Conservation (phyloP, 345 rosid genomes). For the Rhodomyrtus tomentosa region DNA sequence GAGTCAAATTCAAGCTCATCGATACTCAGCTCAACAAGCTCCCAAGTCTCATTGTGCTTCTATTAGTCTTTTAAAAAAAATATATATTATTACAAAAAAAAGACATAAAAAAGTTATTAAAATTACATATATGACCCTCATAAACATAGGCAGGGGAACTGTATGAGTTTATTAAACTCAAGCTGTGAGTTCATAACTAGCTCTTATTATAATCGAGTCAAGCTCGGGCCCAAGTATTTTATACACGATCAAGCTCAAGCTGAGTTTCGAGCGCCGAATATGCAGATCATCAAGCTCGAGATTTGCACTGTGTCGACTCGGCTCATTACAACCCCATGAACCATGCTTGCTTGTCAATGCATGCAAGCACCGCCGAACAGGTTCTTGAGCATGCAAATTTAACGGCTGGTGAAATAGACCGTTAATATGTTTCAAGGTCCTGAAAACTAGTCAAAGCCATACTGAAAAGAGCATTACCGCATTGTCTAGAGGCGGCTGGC, state of each 20-base stretch:
- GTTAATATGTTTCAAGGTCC: background rate
- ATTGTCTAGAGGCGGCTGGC: conserved; percentile 12
- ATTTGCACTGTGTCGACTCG: background rate
- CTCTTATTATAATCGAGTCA: background rate
- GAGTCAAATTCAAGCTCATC: background rate
- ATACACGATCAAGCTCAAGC: background rate
- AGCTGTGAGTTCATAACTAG: background rate
- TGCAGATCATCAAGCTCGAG: background rate
- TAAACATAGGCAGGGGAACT: background rate
- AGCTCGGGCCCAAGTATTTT: background rate
- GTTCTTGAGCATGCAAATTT: background rate
- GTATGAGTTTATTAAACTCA: background rate
- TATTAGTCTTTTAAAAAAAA: background rate
- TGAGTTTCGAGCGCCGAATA: background rate
- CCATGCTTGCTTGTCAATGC: background rate
- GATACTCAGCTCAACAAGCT: background rate
- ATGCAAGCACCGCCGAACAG: background rate
- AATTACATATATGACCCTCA: background rate
- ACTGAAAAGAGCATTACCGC: conserved; percentile 23
- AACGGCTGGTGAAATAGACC: background rate
- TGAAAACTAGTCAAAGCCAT: background rate
- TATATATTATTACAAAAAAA: background rate
- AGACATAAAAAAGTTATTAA: background rate
- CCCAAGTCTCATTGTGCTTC: background rate
- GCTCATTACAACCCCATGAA: background rate